Evolutionary conservation across 2,329 filamentous ascomycete species (phyloP).

Genomic region (Podosphaera fusca): DNA sequence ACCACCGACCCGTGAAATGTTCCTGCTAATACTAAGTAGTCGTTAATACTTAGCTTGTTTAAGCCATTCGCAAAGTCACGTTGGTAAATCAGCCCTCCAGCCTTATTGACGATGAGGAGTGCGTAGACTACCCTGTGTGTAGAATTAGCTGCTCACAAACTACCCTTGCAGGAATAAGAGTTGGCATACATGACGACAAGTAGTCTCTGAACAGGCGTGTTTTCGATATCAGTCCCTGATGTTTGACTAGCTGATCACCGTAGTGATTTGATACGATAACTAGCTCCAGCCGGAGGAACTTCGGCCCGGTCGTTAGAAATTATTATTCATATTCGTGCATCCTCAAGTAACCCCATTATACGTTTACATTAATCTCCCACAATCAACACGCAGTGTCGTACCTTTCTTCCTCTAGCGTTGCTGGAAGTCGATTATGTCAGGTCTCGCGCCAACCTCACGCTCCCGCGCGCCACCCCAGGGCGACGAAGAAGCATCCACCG

Average conservation of each 20-base stretch:
- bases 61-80: conserved; percentile 74
- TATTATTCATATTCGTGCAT: too few relatives aligned
- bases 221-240: too few relatives aligned
- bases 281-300: too few relatives aligned
- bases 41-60: conserved; percentile 77
- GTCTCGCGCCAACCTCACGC: conserved; percentile 26
- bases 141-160: neutral
- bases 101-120: conserved; percentile 96
- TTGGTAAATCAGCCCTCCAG: conserved; percentile 88
- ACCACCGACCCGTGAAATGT: conserved; percentile 71
- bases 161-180: neutral
- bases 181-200: neutral
- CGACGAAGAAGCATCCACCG: conserved; percentile 69
- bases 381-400: neutral
- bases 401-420: neutral
- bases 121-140: conserved; percentile 65
- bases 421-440: conserved; percentile 6
- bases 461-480: conserved; percentile 45
- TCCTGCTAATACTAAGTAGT: conserved; percentile 87
- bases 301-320: too few relatives aligned
- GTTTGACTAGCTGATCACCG: too few relatives aligned
- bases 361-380: neutral
- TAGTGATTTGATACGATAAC: too few relatives aligned
- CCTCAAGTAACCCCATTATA: neutral
- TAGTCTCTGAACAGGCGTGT: too few relatives aligned